A percentile compares a stretch with the other conserved stretches of the same genome.
Conservation (phyloP, 2,329 filamentous ascomycete genomes). For the Phoma sp. region DNA sequence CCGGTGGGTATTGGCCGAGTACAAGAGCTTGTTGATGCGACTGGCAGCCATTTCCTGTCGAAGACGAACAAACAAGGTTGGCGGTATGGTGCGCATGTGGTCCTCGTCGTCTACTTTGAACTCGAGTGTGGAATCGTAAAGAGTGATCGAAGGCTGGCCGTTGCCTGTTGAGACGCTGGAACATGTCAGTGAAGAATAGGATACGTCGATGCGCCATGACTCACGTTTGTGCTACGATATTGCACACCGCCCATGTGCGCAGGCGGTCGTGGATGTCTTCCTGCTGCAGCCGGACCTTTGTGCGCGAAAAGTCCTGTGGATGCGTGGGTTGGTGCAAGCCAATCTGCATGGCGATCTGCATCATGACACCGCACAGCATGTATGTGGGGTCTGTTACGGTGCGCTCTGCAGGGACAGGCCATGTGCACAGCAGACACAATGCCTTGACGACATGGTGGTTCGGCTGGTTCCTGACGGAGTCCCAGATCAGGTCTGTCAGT, state of each 20-base stretch:
- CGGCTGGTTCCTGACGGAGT: constrained; percentile 77
- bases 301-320: constrained; percentile 81
- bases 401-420: constrained; percentile 82
- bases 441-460: constrained; percentile 84
- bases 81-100: constrained; percentile 46
- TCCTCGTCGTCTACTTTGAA: constrained; percentile 48
- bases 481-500: constrained; percentile 75
- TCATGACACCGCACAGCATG: constrained; percentile 82
- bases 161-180: constrained; percentile 78
- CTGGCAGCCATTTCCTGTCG: constrained; percentile 49
- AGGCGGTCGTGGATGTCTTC: constrained; percentile 81
- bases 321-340: constrained; percentile 81
- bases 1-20: constrained; percentile 41
- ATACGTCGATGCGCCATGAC: constrained; percentile 13
- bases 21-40: constrained; percentile 47
- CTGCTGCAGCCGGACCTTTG: constrained; percentile 75
- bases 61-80: constrained; percentile 45
- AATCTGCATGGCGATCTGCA: constrained; percentile 85
- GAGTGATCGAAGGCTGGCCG: constrained; percentile 78
- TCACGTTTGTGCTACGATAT: constrained; percentile 78
- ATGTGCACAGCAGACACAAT: constrained; percentile 78
- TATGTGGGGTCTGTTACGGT: constrained; percentile 82
- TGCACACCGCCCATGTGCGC: constrained; percentile 83
- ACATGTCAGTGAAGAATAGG: constrained; percentile 17
- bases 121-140: constrained; percentile 75